Conservation (phyloP, 2,329 filamentous ascomycete genomes). For the Aspergillus brunneoviolaceus region DNA sequence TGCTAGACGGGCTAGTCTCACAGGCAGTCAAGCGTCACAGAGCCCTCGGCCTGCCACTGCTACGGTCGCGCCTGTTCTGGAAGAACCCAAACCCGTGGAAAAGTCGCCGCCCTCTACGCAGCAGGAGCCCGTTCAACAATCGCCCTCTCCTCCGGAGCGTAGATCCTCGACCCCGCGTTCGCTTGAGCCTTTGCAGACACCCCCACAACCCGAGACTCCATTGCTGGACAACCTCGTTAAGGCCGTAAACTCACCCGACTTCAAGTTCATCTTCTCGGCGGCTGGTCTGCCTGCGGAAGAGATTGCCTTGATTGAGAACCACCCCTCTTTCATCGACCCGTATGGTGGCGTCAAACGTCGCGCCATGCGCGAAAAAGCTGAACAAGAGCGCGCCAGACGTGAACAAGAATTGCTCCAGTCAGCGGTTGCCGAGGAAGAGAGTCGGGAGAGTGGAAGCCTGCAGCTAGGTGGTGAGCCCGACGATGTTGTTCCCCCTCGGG, state of each 20-base stretch:
- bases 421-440: slow-evolving; percentile 64
- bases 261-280: slow-evolving; percentile 56
- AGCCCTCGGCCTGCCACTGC: slow-evolving; percentile 67
- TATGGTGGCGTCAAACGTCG: slow-evolving; percentile 79
- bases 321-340: slow-evolving; percentile 78
- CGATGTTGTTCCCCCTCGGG: slow-evolving; percentile 60
- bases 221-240: slow-evolving; percentile 46
- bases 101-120: slow-evolving; percentile 28
- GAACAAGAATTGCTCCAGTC: slow-evolving; percentile 57
- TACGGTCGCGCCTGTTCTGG: slow-evolving; percentile 38
- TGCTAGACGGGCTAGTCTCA: slow-evolving; percentile 69
- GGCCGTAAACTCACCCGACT: slow-evolving; percentile 50
- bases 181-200: slow-evolving; percentile 16
- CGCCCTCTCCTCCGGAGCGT: slow-evolving; percentile 25
- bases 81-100: slow-evolving; percentile 38
- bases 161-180: slow-evolving; percentile 23
- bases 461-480: slow-evolving; percentile 92
- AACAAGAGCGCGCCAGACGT: slow-evolving; percentile 58
- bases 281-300: slow-evolving; percentile 49
- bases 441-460: slow-evolving; percentile 78
- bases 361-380: slow-evolving; percentile 68
- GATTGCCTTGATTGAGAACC: slow-evolving; percentile 54
- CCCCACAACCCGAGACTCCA: slow-evolving; percentile 27
- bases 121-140: slow-evolving; percentile 21
- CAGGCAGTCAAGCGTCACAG: slow-evolving; percentile 75